Evolutionary conservation across 2,329 filamentous ascomycete genomes (phyloP).

Genomic region (Hirsutella rhossiliensis): DNA sequence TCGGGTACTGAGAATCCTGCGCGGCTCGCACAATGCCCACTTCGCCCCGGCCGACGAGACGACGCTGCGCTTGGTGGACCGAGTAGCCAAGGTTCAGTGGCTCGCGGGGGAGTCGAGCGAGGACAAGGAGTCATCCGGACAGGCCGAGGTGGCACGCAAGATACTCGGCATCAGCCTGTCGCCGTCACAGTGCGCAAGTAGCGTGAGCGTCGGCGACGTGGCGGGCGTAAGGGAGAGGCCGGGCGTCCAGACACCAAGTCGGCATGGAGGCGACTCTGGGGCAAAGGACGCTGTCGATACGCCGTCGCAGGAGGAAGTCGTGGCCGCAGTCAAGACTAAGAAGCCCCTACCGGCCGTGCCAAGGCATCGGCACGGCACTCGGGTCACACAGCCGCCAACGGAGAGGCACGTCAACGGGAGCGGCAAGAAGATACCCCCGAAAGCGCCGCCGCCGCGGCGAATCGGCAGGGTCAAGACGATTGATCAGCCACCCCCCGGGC

Average conservation of each 20-base stretch:
- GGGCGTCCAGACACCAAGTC: conserved; percentile 68
- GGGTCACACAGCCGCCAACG: conserved; percentile 22
- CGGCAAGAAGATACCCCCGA: conserved; percentile 29
- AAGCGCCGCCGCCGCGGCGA: conserved; percentile 33
- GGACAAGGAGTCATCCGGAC: conserved; percentile 18
- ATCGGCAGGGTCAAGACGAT: conserved; percentile 26
- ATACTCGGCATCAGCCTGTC: conserved; percentile 61
- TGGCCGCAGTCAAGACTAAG: conserved; percentile 22
- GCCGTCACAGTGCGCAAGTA: conserved; percentile 53
- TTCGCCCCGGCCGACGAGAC: conserved; percentile 75
- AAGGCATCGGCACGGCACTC: conserved; percentile 41
- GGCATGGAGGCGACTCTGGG: conserved; percentile 25
- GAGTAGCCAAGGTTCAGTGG: conserved; percentile 65
- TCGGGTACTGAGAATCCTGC: conserved; percentile 60
- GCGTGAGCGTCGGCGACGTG: conserved; percentile 64
- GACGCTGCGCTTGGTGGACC: conserved; percentile 61
- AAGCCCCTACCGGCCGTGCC: conserved; percentile 42
- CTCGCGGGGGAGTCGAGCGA: conserved; percentile 34
- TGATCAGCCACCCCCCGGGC: conserved; percentile 18
- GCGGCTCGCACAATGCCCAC: conserved; percentile 52
- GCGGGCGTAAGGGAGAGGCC: conserved; percentile 73
- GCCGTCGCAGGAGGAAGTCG: conserved; percentile 9
- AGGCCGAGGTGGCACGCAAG: conserved; percentile 41
- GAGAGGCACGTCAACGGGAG: conserved; percentile 14
- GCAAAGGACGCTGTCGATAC: conserved; percentile 9